Base-by-base conservation (phyloP, 2,329 filamentous ascomycete species). In the Pseudogymnoascus sp. region DNA sequence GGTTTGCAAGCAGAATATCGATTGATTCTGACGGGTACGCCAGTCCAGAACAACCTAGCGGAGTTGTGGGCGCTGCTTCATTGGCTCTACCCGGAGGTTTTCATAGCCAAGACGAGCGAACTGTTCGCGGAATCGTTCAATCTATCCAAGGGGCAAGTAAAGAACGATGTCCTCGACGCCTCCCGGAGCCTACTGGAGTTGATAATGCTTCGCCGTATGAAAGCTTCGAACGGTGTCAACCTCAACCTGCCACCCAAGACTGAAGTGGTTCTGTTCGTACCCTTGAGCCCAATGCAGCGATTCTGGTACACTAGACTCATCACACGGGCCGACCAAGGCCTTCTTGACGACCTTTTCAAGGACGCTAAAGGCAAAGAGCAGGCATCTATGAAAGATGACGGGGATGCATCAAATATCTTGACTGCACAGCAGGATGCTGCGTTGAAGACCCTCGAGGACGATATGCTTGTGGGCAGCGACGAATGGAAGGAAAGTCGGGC, bases 181-280 rank as follows among this genome's bases (percentile, higher is more conserved):
- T 77, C 82, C 5, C 77, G 82, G 0, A 73, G 72, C 1, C 73
- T 86, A 7, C 75, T 86, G 1, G 80, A 84, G 65, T 69, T 84
- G 1, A 77, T 86, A 59, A 86, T 86, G 83, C 73, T 86, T 5
- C 76, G 84, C 11, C 75, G 83, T 3, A 81, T 83, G 75, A 86
- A 86, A 68, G 76, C 77, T 50, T 82, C 79, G 37, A 77, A 79
- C 0, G 79, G 77, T 0, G 80, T 85, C 33, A 78, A 82, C 61
- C 75, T 85, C 1, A 79, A 79, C 16, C 73, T 86, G 4, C 83
- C 83, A 0, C 76, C 77, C 1, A 86, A 85, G 69, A 79, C 79
- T 47, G 84, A 86, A 65, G 73, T 84, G 0, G 73, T 84, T 0
- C 74, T 86, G 1, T 84, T 80, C 61, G 79, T 85, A 0, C 83